Evolutionary conservation across 78 protist genomes (phyloP).

Genomic region (Bigelowiella natans): DNA sequence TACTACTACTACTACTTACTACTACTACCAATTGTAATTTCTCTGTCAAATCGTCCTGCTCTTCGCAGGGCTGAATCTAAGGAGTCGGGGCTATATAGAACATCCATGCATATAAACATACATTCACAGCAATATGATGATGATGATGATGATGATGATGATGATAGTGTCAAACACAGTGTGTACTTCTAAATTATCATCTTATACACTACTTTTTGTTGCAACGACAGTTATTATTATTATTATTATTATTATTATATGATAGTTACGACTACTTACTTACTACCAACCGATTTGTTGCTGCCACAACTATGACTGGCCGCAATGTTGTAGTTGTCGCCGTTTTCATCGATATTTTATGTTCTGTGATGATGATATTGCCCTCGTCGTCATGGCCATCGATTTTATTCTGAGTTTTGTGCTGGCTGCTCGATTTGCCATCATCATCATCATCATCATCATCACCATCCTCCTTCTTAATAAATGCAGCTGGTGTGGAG

Average conservation of each 20-base stretch:
- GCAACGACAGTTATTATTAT: not conserved
- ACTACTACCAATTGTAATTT: conserved; percentile 19
- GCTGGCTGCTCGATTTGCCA: too few species aligned
- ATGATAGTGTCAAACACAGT: not conserved
- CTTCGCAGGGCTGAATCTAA: conserved; percentile 86
- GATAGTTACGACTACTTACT: too few species aligned
- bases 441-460: too few species aligned
- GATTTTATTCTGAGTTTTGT: too few species aligned
- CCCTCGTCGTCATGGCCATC: too few species aligned
- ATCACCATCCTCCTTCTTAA: too few species aligned
- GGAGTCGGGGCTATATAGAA: conserved; percentile 72
- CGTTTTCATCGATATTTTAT: too few species aligned
- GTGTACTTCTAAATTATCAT: conserved; percentile 13
- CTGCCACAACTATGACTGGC: too few species aligned
- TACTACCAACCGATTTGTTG: too few species aligned
- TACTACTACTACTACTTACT: too few species aligned
- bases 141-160: conserved; percentile 7
- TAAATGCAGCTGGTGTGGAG: not conserved
- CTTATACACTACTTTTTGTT: not conserved
- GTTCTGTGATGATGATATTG: too few species aligned
- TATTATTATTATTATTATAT: not conserved
- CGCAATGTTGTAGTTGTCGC: too few species aligned
- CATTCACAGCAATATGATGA: not conserved
- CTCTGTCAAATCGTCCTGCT: conserved; percentile 84
- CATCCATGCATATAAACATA: conserved; percentile 20